Percentiles rank a stretch among this genome's conserved stretches.
phyloP scores from a whole-genome alignment of 805 yeast species.

The Metschnikowia anglica region DNA sequence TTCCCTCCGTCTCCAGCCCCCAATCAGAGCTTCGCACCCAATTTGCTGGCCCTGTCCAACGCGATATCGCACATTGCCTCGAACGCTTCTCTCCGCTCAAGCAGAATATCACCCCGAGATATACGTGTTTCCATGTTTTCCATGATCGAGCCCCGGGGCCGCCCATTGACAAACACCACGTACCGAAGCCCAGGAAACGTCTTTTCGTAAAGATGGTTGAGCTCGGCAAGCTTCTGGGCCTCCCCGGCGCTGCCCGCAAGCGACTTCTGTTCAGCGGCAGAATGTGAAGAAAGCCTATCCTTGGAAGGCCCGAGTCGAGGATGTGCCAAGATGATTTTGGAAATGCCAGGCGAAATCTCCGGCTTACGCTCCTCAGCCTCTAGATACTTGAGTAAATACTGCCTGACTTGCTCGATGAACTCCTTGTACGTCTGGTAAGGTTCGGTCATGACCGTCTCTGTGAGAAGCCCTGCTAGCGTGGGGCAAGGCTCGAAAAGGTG shows the following conservation, averaged over 20 bases:
- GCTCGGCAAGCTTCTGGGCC: conserved; percentile 45
- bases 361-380: conserved; percentile 25
- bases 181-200: conserved; percentile 68
- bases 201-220: conserved; percentile 64
- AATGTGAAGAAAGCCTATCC: conserved; percentile 57
- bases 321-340: conserved; percentile 80
- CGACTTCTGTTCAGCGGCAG: conserved; percentile 68
- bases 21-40: conserved; percentile 32
- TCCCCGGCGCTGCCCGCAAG: conserved; percentile 52
- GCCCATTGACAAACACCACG: conserved; percentile 87
- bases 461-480: conserved; percentile 38
- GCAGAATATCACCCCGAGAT: conserved; percentile 46
- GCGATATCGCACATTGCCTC: conserved; percentile 94
- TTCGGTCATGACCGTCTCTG: conserved; percentile 27
- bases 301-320: conserved; percentile 78
- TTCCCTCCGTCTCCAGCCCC: too few relatives aligned
- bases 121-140: conserved; percentile 45
- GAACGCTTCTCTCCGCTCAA: conserved; percentile 67
- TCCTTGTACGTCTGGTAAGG: conserved; percentile 25
- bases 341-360: conserved; percentile 24
- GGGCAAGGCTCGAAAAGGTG: conserved; percentile 67
- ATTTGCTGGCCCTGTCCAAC: conserved; percentile 64
- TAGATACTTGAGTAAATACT: conserved; percentile 34
- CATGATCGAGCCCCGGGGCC: conserved; percentile 66
- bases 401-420: conserved; percentile 49